These are phyloP conservation scores for Stemphylium lycopersici DNA, from an alignment of 2,329 filamentous ascomycete genomes.

Conservation along the genomic window DNA sequence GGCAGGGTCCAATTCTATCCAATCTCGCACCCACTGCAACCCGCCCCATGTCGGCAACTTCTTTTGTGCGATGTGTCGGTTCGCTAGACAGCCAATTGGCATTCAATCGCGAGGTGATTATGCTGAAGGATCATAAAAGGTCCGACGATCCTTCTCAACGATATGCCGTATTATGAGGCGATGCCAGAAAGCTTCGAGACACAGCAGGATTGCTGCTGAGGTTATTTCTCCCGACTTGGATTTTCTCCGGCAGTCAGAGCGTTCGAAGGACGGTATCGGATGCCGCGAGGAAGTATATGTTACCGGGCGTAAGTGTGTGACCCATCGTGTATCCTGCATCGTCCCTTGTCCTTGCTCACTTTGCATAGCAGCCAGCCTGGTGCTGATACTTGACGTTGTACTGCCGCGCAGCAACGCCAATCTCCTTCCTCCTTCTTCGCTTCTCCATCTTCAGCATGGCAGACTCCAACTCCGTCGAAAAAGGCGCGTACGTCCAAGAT, in stretches of 20 bases:
- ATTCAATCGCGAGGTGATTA: no score
- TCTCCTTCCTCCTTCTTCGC: not conserved
- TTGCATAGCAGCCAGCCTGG: not conserved
- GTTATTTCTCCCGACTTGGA: not conserved
- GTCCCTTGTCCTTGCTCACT: not conserved
- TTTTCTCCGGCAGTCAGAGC: no score
- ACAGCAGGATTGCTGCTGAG: no score
- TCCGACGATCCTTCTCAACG: not conserved
- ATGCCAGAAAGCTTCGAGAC: no score
- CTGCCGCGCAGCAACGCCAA: not conserved
- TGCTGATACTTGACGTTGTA: not conserved
- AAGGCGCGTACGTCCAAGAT: slow-evolving; percentile 12
- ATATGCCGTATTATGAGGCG: not conserved
- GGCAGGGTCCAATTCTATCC: not conserved
- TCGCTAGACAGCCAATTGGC: not conserved
- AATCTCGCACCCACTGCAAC: no score
- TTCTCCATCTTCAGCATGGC: slow-evolving; percentile 1
- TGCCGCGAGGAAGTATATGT: no score
- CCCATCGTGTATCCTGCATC: not conserved
- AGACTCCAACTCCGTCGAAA: slow-evolving; percentile 14
- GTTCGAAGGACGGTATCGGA: no score
- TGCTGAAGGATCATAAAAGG: no score
- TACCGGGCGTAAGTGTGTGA: not conserved
- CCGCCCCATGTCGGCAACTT: not conserved
- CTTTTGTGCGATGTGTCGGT: no score